Conservation (phyloP, 345 rosid genomes). For the Angophora floribunda region DNA sequence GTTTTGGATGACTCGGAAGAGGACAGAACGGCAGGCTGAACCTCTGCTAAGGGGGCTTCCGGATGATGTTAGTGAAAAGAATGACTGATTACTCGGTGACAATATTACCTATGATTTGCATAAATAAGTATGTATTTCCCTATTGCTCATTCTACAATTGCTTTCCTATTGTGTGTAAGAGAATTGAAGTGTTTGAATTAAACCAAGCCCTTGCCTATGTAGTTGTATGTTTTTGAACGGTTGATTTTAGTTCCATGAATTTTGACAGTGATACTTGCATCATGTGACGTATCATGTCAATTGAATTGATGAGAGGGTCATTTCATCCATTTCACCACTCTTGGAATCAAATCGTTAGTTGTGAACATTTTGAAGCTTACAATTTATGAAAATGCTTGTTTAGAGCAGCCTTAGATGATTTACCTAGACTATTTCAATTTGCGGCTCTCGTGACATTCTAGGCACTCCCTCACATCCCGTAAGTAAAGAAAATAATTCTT, state of each 20-base stretch:
- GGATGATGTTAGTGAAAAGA: background rate
- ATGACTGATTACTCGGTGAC: background rate
- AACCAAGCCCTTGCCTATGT: background rate
- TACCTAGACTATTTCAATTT: background rate
- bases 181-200: too few relatives aligned
- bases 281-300: background rate
- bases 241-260: too few relatives aligned
- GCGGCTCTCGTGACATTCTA: background rate
- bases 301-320: too few relatives aligned
- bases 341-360: background rate
- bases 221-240: too few relatives aligned
- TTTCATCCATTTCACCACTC: fast-evolving
- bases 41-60: background rate
- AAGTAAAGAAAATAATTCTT: too few relatives aligned
- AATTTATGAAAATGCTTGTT: too few relatives aligned
- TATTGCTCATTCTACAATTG: background rate
- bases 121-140: background rate
- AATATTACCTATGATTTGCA: background rate
- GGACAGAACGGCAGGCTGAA: fast-evolving
- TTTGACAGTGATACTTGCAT: background rate
- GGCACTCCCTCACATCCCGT: background rate
- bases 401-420: background rate
- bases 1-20: fast-evolving
- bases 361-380: background rate
- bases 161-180: background rate